These are phyloP conservation scores for Ustilago shanxiensis DNA, from an alignment of 1,284 basidiomycete species.

Conservation along the genomic window DNA sequence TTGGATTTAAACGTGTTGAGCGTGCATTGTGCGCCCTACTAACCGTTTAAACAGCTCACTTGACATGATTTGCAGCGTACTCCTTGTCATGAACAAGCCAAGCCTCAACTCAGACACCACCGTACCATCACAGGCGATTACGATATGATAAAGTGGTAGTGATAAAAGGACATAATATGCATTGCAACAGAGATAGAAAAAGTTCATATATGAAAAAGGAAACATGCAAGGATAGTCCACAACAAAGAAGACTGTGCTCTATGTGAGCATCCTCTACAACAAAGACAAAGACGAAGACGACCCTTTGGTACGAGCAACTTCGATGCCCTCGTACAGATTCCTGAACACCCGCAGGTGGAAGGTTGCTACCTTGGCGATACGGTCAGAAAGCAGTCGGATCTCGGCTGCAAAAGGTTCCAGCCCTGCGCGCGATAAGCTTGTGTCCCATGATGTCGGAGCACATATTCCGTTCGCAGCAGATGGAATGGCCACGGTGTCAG, in stretches of 20 bases:
- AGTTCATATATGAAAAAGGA: neutral
- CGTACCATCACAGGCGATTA: no score
- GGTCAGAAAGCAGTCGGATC: conserved; percentile 54
- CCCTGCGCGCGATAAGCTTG: conserved; percentile 45
- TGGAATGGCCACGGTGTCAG: neutral
- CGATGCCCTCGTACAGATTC: conserved; percentile 52
- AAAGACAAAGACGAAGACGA: neutral
- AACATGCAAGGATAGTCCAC: neutral
- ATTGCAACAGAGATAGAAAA: neutral
- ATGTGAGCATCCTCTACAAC: neutral
- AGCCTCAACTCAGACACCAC: no score
- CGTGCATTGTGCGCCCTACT: no score
- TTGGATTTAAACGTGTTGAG: no score
- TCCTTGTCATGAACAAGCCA: no score
- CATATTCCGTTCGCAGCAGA: neutral
- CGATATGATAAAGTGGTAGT: neutral
- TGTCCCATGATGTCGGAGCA: conserved; percentile 31
- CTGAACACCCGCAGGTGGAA: conserved; percentile 61
- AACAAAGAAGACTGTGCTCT: no score
- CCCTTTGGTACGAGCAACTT: conserved; percentile 21
- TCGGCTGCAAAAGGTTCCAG: conserved; percentile 58
- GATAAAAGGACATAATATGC: neutral
- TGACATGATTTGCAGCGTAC: no score
- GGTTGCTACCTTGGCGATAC: conserved; percentile 56
- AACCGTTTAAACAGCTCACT: no score